Base-by-base conservation (phyloP, 192 early-diverging fungal genomes). In the Backusella westeae region DNA sequence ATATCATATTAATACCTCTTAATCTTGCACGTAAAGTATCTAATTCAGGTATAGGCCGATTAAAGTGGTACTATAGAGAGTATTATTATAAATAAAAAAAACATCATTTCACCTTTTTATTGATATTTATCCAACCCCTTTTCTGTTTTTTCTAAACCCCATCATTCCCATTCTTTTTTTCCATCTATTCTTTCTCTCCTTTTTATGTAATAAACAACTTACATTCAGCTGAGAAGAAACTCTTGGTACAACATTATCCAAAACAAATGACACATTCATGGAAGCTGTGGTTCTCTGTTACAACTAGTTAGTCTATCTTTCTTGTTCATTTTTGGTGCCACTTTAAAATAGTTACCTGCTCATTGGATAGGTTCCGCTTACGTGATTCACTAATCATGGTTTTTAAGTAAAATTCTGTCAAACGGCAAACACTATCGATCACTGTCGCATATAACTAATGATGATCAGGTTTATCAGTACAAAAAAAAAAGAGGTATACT, bases 41-140 rank as follows among this genome's bases (percentile, higher is more conserved):
- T n/a, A 95, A 77, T 75, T 95, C 94, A 34, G 92, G 93, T 80
- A 95, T 95, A 35, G 91, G 85, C 67, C 94, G 81, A 67, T 95
- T 91, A 84, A 95, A 95, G 32, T 89, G 86, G 53, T 85, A 81
- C 90, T 92, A 78, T 17, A 56, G 32, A 34, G 39, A 49, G 17
- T 14, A 23, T 41, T 6, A 36, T 17, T 19, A 59, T 19, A 14
- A 65, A 36, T 0, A 29, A 29, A 29, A 29, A 29, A 82, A 82
- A 56, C 9, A 36, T 21, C 39, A 38, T 10, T 23, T 8, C 17
- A 36, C 8, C 23, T 26, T 32, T 42, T 71, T 14, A 42, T 23
- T 14, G 29, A 41, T 36, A 32, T 44, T 59, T 59, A 26, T 59
- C n/a, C 56, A 23, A 23, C 56, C 56, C 56, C 56, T 23, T 14